Evolutionary conservation across 2,329 filamentous ascomycete species (phyloP), one percentile per base, ranked within the genome.

Genomic region (Aspergillus neotritici): DNA sequence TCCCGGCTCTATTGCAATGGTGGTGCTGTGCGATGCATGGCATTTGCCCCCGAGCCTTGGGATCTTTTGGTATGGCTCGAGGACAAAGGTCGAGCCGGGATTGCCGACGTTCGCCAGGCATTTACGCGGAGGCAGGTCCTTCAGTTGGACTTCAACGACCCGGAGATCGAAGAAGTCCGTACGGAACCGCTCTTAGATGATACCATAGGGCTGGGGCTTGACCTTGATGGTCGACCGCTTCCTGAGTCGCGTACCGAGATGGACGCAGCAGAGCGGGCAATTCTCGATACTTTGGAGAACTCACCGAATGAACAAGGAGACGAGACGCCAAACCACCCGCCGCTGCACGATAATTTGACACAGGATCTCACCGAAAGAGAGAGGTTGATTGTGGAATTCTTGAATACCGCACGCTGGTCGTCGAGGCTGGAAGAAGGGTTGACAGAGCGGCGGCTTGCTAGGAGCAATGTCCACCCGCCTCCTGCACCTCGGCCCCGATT

Each of bases 51-150:
- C 1, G 86, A 86, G 1, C 87, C 90, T 0, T 91, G 84, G 73
- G 91, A 96, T 61, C 78, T 98, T 13, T 72, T 98, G 32, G 86
- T 94, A 5, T 97, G 93, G 90, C 87, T 89, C 7, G 93, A 98
- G 65, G 87, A 95, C 56, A 83, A 86, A 50, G 72, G 71, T 12
- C 63, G 68, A 48, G 68, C 68, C 34, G 72, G 71, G 6, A 54
- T 75, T 44, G 69, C 70, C 28, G 72, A 75, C 54, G 57, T 74
- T 37, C 70, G 72, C 31, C 69, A 68, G 45, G 58, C 56, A n/a
- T 74, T 73, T 46, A 53, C 62, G 25, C 65, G 71, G 37, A 61
- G 69, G 40, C 71, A 74, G 49, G 62, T 69, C 15, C 48, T 74
- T 11, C 46, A 59, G n/a, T 40, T 70, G 32, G 60, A 68, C 36